Conservation (phyloP, 331 rosid species). For the Pyrus hybrid region DNA sequence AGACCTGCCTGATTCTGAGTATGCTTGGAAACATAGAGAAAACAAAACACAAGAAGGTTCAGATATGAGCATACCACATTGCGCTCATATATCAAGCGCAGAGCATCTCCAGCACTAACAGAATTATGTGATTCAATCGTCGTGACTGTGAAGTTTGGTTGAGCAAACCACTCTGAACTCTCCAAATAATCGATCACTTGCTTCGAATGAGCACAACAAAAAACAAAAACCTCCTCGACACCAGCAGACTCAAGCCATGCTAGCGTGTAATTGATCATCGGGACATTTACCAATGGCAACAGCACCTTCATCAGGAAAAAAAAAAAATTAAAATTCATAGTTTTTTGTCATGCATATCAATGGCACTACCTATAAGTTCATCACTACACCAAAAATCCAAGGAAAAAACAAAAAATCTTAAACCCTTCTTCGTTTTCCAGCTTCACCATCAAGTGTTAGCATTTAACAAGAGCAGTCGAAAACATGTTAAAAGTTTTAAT, state of each 20-base stretch:
- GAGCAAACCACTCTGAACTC: slow-evolving; percentile 73
- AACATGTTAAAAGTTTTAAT: background rate
- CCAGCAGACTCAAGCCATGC: slow-evolving; percentile 98
- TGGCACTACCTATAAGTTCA: background rate
- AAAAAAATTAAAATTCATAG: background rate
- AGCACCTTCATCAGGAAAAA: slow-evolving; percentile 43
- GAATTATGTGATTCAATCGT: slow-evolving; percentile 85
- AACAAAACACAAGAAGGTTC: background rate
- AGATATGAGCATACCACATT: slow-evolving; percentile 63
- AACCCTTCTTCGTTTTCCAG: background rate
- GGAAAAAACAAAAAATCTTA: background rate
- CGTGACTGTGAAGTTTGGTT: slow-evolving; percentile 59
- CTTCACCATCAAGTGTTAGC: background rate
- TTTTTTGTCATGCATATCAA: background rate
- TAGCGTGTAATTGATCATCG: slow-evolving; percentile 83
- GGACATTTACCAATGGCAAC: slow-evolving; percentile 76
- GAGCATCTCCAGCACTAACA: slow-evolving; percentile 88
- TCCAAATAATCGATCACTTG: slow-evolving; percentile 81
- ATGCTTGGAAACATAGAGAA: background rate
- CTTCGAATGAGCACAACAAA: slow-evolving; percentile 87
- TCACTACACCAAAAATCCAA: background rate
- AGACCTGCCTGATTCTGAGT: background rate
- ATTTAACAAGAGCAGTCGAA: background rate
- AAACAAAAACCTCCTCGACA: slow-evolving; percentile 89
- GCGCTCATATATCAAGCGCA: slow-evolving; percentile 83